Conservation (phyloP, 441 rosid genomes). For the Rhodomyrtus psidioides region DNA sequence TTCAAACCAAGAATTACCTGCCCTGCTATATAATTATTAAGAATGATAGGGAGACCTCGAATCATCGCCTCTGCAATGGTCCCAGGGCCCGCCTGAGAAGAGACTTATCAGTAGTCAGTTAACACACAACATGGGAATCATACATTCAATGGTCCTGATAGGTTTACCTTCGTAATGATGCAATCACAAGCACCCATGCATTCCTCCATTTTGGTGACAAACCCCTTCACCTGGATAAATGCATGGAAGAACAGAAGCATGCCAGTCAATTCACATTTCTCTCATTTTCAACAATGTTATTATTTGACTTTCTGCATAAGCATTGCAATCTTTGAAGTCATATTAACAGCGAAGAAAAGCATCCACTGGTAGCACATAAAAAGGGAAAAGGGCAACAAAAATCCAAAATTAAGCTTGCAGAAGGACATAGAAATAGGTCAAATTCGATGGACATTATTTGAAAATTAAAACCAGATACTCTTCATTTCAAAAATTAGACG, state of each 20-base stretch:
- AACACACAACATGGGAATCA: not conserved
- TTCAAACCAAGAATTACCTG: conserved; percentile 44
- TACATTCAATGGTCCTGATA: not conserved
- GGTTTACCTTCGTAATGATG: conserved; percentile 82
- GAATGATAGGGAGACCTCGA: conserved; percentile 82
- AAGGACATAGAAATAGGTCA: not conserved
- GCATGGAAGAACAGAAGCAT: not conserved
- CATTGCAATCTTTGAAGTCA: not conserved
- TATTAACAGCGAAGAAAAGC: not conserved
- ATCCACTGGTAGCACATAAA: not conserved
- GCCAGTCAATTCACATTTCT: not conserved
- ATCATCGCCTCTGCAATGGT: conserved; percentile 99
- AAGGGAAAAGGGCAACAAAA: not conserved
- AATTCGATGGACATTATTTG: not conserved
- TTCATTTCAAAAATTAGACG: not conserved
- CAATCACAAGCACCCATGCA: conserved; percentile 98
- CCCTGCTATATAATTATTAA: conserved; percentile 89
- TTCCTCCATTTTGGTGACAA: conserved; percentile 89
- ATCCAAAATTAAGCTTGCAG: not conserved
- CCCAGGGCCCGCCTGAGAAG: conserved; percentile 92
- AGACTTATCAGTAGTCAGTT: not conserved
- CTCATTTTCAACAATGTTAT: not conserved
- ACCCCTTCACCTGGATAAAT: conserved; percentile 65
- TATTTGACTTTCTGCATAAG: not conserved
- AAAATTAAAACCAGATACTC: not conserved